Base-by-base conservation (phyloP, 441 rosid species). In the Viola pubescens region DNA sequence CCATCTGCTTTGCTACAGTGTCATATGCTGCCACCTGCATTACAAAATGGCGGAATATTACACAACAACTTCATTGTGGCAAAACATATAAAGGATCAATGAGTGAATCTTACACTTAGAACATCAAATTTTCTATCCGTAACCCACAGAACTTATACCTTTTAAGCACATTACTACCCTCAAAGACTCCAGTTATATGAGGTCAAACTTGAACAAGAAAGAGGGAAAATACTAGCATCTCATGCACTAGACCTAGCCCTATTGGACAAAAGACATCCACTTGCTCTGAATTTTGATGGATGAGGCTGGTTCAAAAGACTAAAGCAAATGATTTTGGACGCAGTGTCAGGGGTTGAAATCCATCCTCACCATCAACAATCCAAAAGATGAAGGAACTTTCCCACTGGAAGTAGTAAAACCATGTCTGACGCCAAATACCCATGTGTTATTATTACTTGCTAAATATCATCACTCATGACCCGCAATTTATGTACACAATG, bases 1-100 rank as follows among this genome's bases (percentile, higher is more conserved):
- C 90, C 97, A 91, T 91, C 70, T 85, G 78, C 78, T 80, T 85
- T 61, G 73, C 89, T 19, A 65, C 64, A 1, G 68, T 87, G 69
- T 91, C 94, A 60, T 91, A 91, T 57, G 98, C 95, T 60, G 97
- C 97, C 61, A 91, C 97, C 98, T 91, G 75, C 52, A 66, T 45
- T 62, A 48, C 6, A 61, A 12, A 60, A 52, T 34, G 48, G 12
- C 45, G 38, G 34, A 62, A 50, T 46, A 43, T 11, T 54, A 53
- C 5, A 39, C 52, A 14, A 58, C 7, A 37, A 16, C 40, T 65
- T 6, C 10, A 50, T 6, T 40, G 50, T 1, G 41, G 34, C 9
- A n/a, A 26, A 40, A 13, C n/a, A 43, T 10, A 14, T 41, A 37
- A 49, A 41, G 53, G 10, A 54, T n/a, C 41, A 16, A 37, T 46